Percentiles rank a stretch among this genome's conserved stretches.
Evolutionary conservation across 495 filamentous ascomycete genomes (phyloP).

Genomic region (Tuber indicum): DNA sequence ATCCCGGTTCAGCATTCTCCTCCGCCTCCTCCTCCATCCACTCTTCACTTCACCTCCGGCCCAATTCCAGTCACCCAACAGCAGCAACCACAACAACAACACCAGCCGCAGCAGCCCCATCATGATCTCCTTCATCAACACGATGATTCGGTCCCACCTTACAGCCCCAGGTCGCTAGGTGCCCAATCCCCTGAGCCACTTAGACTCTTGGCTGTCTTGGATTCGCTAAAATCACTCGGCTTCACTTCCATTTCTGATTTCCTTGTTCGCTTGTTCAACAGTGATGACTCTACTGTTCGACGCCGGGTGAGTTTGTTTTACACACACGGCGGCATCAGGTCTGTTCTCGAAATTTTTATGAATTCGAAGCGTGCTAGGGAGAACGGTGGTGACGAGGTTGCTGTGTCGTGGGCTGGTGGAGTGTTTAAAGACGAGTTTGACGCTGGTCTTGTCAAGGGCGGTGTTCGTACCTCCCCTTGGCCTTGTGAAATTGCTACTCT

Average conservation of each 20-base stretch:
- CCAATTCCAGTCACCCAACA: slow-evolving; percentile 1
- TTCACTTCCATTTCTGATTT: slow-evolving; percentile 34
- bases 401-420: slow-evolving; percentile 34
- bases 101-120: slow-evolving; percentile 25
- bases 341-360: slow-evolving; percentile 35
- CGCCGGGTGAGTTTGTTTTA: slow-evolving; percentile 34
- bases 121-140: slow-evolving; percentile 6
- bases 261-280: slow-evolving; percentile 27
- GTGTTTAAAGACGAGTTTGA: slow-evolving; percentile 38
- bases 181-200: slow-evolving; percentile 31
- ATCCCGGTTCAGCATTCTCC: slow-evolving; percentile 15
- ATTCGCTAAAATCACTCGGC: slow-evolving; percentile 32
- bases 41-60: not conserved
- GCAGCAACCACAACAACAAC: slow-evolving; percentile 12
- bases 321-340: slow-evolving; percentile 35
- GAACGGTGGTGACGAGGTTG: slow-evolving; percentile 32
- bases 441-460: slow-evolving; percentile 34
- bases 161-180: slow-evolving; percentile 25
- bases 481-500: not conserved
- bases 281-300: slow-evolving; percentile 31
- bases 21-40: slow-evolving; percentile 5
- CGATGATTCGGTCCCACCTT: slow-evolving; percentile 11
- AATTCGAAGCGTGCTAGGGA: slow-evolving; percentile 32
- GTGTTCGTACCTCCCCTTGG: slow-evolving; percentile 28
- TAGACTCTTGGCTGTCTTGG: slow-evolving; percentile 28